These are phyloP conservation scores for Podaxis sp. DNA, from an alignment of 768 basidiomycete genomes.

Conservation along the genomic window DNA sequence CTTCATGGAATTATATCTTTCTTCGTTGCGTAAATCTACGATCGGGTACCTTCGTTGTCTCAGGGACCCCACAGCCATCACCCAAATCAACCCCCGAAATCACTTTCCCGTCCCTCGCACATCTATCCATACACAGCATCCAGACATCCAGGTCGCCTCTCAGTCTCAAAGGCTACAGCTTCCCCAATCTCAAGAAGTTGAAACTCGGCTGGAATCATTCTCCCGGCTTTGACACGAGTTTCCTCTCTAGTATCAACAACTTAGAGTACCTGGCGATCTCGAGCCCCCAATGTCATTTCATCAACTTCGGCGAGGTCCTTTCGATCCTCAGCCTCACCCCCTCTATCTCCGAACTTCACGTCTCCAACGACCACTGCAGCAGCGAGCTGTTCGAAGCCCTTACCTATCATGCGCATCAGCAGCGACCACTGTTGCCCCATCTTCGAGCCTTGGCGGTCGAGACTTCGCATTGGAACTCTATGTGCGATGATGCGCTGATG, in stretches of 20 bases:
- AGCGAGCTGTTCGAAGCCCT: constrained; percentile 6
- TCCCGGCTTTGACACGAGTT: constrained; percentile 3
- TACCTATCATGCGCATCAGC: constrained; percentile 7
- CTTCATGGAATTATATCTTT: constrained; percentile 3
- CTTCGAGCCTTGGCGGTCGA: neutral
- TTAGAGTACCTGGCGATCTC: constrained; percentile 1
- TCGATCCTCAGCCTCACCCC: constrained; percentile 4
- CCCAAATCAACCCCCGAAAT: neutral
- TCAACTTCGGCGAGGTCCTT: neutral
- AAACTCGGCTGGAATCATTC: constrained; percentile 6
- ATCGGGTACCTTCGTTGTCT: constrained; percentile 5
- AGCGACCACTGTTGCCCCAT: constrained; percentile 1
- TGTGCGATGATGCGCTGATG: neutral
- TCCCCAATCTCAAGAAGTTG: constrained; percentile 5
- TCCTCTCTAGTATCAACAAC: constrained; percentile 7
- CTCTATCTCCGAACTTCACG: neutral
- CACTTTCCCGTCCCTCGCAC: neutral
- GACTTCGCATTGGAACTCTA: neutral
- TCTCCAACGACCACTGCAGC: neutral
- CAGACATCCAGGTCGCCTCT: constrained; percentile 5
- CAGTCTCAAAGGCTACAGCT: neutral
- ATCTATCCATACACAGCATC: constrained; percentile 3
- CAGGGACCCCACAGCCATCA: neutral
- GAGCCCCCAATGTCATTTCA: neutral
- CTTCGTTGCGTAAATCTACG: constrained; percentile 1